Conservation (phyloP, 805 yeast genomes). For the Schwanniomyces yamadae region DNA sequence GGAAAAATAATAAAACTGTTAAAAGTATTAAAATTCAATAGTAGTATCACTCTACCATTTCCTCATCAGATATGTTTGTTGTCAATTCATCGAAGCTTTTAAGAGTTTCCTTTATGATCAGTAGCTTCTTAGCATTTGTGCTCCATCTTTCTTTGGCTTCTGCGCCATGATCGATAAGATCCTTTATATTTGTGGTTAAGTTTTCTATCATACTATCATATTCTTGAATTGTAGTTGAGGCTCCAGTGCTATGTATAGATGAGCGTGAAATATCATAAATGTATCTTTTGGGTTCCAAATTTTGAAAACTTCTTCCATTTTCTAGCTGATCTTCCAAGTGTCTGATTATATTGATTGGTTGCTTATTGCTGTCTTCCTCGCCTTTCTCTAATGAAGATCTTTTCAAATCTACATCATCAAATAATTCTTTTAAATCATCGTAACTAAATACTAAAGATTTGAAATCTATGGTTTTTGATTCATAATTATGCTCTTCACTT, state of each 20-base stretch:
- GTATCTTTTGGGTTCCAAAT: slow-evolving; percentile 18
- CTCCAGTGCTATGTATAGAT: slow-evolving; percentile 17
- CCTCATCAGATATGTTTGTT: slow-evolving; percentile 7
- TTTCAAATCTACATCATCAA: slow-evolving; percentile 19
- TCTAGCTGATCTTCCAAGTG: slow-evolving; percentile 21
- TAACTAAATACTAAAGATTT: slow-evolving; percentile 16
- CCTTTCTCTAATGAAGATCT: slow-evolving; percentile 14
- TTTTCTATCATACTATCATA: slow-evolving; percentile 29
- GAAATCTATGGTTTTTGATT: slow-evolving; percentile 11
- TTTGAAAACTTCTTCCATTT: slow-evolving; percentile 19
- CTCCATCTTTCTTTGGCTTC: slow-evolving; percentile 36
- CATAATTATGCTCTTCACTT: slow-evolving; percentile 8
- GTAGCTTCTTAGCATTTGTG: slow-evolving; percentile 31
- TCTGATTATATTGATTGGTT: slow-evolving; percentile 12
- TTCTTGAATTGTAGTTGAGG: slow-evolving; percentile 21
- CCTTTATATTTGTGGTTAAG: slow-evolving; percentile 24
- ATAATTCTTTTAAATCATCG: slow-evolving; percentile 18
- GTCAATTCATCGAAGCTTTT: slow-evolving; percentile 7
- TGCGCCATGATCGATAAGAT: slow-evolving; percentile 29
- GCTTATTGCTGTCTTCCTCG: slow-evolving; percentile 6
- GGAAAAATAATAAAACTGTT: slow-evolving; percentile 3
- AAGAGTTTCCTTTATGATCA: slow-evolving; percentile 23
- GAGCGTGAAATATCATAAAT: slow-evolving; percentile 25
- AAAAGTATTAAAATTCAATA: neutral
- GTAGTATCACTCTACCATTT: slow-evolving; percentile 10